These are phyloP conservation scores for Exophiala aquamarina DNA, from an alignment of 2,329 filamentous ascomycete species.

Conservation along the genomic window DNA sequence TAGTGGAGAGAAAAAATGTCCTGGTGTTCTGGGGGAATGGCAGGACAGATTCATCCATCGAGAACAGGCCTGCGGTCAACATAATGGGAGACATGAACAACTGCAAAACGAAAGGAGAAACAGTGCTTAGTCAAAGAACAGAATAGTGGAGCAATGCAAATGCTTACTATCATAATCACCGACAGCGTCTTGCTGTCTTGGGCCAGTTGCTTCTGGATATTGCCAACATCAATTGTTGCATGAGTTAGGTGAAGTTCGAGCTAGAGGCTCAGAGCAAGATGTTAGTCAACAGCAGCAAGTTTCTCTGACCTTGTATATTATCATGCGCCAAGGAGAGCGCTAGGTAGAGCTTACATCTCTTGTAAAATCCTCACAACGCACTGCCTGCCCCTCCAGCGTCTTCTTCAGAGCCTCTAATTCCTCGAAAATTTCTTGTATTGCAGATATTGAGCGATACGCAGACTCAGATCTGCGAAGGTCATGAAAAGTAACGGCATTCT, in stretches of 20 bases:
- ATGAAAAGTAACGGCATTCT: not conserved
- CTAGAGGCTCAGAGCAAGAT: not conserved
- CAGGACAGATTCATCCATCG: not conserved
- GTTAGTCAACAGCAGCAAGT: not conserved
- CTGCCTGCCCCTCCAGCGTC: no score
- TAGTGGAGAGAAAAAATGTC: not conserved
- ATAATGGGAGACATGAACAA: not conserved
- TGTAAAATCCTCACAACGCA: no score
- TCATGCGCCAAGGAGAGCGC: no score
- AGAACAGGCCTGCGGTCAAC: slow-evolving; percentile 2
- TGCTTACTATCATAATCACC: not conserved
- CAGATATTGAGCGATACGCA: no score
- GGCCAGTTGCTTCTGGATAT: not conserved
- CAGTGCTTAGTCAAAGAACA: no score
- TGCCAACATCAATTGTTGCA: not conserved
- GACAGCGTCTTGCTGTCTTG: not conserved
- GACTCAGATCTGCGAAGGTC: not conserved
- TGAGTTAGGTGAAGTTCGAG: not conserved
- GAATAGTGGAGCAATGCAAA: no score
- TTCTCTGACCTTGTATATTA: no score
- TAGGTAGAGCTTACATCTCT: no score
- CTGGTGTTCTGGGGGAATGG: not conserved
- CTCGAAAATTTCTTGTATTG: no score
- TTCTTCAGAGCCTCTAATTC: no score
- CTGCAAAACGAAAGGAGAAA: no score